Evolutionary conservation across 179 eudicot genomes (phyloP), one percentile per base, ranked within the genome.

Genomic region (Gypsophila paniculata): DNA sequence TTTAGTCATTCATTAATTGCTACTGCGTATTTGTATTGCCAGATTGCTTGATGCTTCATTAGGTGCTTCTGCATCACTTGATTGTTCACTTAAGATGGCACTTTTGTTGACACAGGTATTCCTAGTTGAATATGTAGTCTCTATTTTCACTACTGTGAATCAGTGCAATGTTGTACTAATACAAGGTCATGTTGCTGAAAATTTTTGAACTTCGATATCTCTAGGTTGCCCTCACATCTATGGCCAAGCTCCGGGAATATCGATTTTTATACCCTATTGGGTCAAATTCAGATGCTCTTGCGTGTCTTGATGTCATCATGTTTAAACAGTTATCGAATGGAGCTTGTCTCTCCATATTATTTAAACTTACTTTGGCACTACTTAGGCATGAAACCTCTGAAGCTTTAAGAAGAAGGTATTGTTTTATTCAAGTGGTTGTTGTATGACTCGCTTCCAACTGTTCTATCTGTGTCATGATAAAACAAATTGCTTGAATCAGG

Each of bases 71-170:
- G 89, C 89, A 67, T 88, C 99, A 75, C 88, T 87, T 8, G 93
- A 88, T 78, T 94, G 99, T 84, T 88, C 97, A 42, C 82, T 92
- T 25, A 95, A 88, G 89, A 92, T 95, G 99, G 93, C 97, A 23
- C 82, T 86, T 55, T 66, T 88, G 42, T 72, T 95, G 81, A 90
- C 89, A 52, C 97, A 90, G 99, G 97, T 92, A 77, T 73, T 52
- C 4, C 52, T 38, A 34, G 14, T 73, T 34, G 75, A 34, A 36
- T 49, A 9, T 32, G 5, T 63, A 36, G 22, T 22, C 59, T n/a
- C 54, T 68, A 21, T 65, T 21, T 48, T 26, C 48, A 72, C 52
- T 61, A 29, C 36, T 58, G 22, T 63, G 7, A 39, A 29, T 10
- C 49, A 21, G 5, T 49, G 21, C 21, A 11, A 46, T n/a, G 7